Conservation (phyloP, 2,329 filamentous ascomycete species). For the Tolypocladium guangdongense region DNA sequence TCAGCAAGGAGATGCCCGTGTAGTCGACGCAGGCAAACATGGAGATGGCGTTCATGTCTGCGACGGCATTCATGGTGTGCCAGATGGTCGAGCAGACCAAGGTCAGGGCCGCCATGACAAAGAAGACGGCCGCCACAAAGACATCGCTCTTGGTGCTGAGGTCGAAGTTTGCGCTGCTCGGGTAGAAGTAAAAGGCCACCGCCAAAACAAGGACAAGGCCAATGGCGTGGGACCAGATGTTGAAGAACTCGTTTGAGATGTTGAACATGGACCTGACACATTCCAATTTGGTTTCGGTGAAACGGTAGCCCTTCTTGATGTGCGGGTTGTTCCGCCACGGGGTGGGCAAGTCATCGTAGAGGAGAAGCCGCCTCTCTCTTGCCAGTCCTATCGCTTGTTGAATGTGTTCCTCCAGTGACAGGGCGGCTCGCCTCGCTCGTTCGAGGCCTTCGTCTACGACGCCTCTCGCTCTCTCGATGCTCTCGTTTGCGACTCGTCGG, state of each 20-base stretch:
- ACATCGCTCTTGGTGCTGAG: constrained; percentile 81
- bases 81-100: constrained; percentile 91
- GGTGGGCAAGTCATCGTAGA: constrained; percentile 79
- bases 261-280: constrained; percentile 76
- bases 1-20: constrained; percentile 89
- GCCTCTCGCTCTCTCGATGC: constrained; percentile 61
- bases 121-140: constrained; percentile 86
- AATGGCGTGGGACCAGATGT: constrained; percentile 94
- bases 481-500: constrained; percentile 69
- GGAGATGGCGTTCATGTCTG: constrained; percentile 79
- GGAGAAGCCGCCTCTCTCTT: constrained; percentile 69
- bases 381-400: constrained; percentile 66
- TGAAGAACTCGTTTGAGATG: constrained; percentile 86
- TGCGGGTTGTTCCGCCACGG: constrained; percentile 95
- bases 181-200: constrained; percentile 94
- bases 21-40: constrained; percentile 97
- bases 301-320: constrained; percentile 85
- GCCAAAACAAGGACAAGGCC: constrained; percentile 81
- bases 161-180: constrained; percentile 74
- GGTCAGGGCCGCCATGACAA: constrained; percentile 91
- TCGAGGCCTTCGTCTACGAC: constrained; percentile 75
- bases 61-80: constrained; percentile 98
- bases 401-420: constrained; percentile 74
- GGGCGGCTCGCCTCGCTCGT: constrained; percentile 70
- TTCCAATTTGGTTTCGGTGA: constrained; percentile 81